Base-by-base conservation (phyloP, 2,329 filamentous ascomycete genomes). In the Cercospora canescens region DNA sequence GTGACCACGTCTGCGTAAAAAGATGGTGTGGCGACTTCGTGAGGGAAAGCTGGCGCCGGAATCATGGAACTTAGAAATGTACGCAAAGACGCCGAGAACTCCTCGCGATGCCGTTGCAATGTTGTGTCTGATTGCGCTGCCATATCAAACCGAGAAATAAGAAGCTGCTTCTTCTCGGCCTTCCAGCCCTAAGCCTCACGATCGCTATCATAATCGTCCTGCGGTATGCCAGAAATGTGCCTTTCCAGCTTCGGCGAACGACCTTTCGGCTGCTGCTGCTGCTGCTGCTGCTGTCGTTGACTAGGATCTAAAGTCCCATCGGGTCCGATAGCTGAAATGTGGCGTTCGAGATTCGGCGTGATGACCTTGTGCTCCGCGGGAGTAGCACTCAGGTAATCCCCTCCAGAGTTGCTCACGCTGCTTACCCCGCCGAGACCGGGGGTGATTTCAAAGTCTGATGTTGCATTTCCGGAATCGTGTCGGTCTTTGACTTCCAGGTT, bases 151-250 rank as follows among this genome's bases (percentile, higher is more conserved):
- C 16, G 18, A 41, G 16, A 18, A 41, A 41, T 5, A 41, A 41
- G 18, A 9, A 18, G 9, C n/a, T 14, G 14, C 35, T 6, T 18
- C 37, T 14, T 41, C 57, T 1, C 35, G 12, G 11, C 55, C 12
- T 34, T 7, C 7, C 28, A 12, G n/a, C 14, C 11, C 35, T 28
- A 60, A 18, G 39, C 30, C 39, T 62, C 60, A 24, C 60, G 60
- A 56, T 67, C 67, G 32, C 67, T 69, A 30, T 69, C 67, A 30
- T 67, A 67, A 37, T 67, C 67, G 18, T 69, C 58, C n/a, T 54
- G 48, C 18, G 65, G 67, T n/a, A 69, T 67, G 21, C 60, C 62
- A 14, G 65, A 67, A 30, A 69, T 69, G n/a, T 67, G 63, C 11
- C 67, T 45, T 35, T 67, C 65, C 52, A 69, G 35, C 35, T 60